Base-by-base conservation (phyloP, 1,284 basidiomycete species). In the Trichosporon asahii region DNA sequence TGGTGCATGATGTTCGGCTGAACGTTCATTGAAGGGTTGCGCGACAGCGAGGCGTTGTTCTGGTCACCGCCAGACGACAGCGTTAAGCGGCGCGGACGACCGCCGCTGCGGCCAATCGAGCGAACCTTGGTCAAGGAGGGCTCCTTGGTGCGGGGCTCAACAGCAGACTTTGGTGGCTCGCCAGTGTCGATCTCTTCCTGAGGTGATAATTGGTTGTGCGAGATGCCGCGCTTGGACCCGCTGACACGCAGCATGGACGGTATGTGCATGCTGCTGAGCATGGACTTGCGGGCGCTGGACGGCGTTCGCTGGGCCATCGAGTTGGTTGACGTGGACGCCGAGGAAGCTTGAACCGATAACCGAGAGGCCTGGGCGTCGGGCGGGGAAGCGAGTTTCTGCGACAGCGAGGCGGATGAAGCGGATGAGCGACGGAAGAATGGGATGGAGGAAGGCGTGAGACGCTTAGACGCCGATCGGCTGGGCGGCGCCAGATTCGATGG, bases 371-470 rank as follows among this genome's bases (percentile, higher is more conserved):
- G 60, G 2, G 37, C 31, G 18, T 69, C 68, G 27, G 73, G 68
- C 18, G 70, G 68, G 27, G 75, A 64, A 14, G 74, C 67, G 8
- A 72, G 65, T 40, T 76, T 72, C 64, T 68, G 65, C 8, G 76
- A 68, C 15, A 73, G 66, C 15, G 74, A 69, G 1, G 69, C 73
- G 1, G 92, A 94, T 75, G 94, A 91, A 1, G 93, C 95, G 21
- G 94, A 94, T 1, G 93, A 92, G 21, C 95, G 90, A 53, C 94
- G 88, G 86, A 97, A 97, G 85, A 98, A 98, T 0, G 95, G 95
- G 73, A 98, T 97, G 8, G 93, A 92, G 15, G 93, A 95, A 0
- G 95, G 95, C 0, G 95, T 96, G 64, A 95, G 88, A 65, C 94
- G 89, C 71, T 84, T 84, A 70, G 75, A 75, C 65, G 75, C 80